These are phyloP conservation scores for Chaetomium sp. DNA, from an alignment of 2,329 filamentous ascomycete genomes.

Conservation along the genomic window DNA sequence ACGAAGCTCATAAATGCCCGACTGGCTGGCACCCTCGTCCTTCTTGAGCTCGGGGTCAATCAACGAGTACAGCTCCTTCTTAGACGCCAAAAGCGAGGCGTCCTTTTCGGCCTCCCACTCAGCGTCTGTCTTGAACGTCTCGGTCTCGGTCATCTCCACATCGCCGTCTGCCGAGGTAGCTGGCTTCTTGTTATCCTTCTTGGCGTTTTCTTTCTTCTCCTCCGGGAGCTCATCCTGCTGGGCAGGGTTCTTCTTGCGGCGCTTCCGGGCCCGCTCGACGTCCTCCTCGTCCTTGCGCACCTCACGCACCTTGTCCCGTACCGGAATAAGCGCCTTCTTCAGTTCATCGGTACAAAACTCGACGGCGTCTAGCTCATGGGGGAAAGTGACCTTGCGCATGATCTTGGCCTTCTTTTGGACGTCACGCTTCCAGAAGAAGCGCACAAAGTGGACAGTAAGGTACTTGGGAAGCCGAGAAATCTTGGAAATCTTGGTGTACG, in stretches of 20 bases:
- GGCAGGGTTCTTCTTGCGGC: slow-evolving; percentile 61
- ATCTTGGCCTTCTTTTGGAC: slow-evolving; percentile 99
- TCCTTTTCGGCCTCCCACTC: slow-evolving; percentile 83
- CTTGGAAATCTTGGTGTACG: slow-evolving; percentile 85
- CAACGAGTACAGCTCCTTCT: slow-evolving; percentile 78
- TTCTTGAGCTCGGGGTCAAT: slow-evolving; percentile 67
- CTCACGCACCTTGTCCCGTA: slow-evolving; percentile 94
- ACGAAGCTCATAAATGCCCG: slow-evolving; percentile 88
- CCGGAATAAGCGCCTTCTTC: slow-evolving; percentile 72
- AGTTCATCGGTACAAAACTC: slow-evolving; percentile 95
- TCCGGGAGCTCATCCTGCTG: slow-evolving; percentile 38
- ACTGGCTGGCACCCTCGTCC: slow-evolving; percentile 84
- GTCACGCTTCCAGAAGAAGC: slow-evolving; percentile 96
- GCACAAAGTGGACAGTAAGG: slow-evolving; percentile 91
- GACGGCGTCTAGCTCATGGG: slow-evolving; percentile 82
- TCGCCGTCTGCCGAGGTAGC: slow-evolving; percentile 54
- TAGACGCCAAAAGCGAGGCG: slow-evolving; percentile 66
- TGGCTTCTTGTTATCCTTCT: slow-evolving; percentile 33
- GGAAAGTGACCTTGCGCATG: slow-evolving; percentile 97
- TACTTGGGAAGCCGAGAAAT: slow-evolving; percentile 91
- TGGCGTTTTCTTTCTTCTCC: slow-evolving; percentile 41
- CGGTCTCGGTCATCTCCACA: slow-evolving; percentile 59
- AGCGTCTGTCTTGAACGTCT: slow-evolving; percentile 81
- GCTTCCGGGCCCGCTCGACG: slow-evolving; percentile 82
- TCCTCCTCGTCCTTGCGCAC: slow-evolving; percentile 93